Conservation (phyloP, 1,284 basidiomycete species). For the Microbotryum saponariae region DNA sequence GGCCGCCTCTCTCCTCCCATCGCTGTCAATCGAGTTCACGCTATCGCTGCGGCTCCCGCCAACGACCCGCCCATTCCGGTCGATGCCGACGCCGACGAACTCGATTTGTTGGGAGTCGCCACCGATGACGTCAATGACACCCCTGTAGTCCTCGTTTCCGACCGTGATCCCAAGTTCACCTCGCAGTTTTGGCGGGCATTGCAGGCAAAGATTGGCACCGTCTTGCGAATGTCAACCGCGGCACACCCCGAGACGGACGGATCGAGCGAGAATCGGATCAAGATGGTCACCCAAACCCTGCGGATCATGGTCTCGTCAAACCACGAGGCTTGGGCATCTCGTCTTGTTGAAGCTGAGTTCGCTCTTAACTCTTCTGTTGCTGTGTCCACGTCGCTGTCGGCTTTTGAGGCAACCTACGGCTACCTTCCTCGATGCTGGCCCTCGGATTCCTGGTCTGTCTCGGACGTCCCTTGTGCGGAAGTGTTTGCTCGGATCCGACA, state of each 20-base stretch:
- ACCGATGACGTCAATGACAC: too few species aligned
- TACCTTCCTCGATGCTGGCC: slow-evolving; percentile 7
- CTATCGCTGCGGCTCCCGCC: too few species aligned
- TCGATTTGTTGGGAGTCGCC: too few species aligned
- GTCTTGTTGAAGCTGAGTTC: too few species aligned
- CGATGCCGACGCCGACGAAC: too few species aligned
- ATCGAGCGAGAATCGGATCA: too few species aligned
- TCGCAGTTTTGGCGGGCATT: slow-evolving; percentile 46
- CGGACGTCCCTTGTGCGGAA: not conserved
- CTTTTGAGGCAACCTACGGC: slow-evolving; percentile 7
- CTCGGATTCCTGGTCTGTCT: not conserved
- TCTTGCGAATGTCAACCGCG: slow-evolving; percentile 37
- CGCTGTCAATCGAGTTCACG: too few species aligned
- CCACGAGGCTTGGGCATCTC: too few species aligned
- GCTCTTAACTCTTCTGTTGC: slow-evolving; percentile 4
- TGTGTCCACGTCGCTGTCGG: not conserved
- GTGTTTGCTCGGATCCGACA: not conserved
- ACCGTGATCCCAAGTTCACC: slow-evolving; percentile 46
- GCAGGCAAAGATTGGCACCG: slow-evolving; percentile 39
- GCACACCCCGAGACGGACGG: slow-evolving; percentile 36
- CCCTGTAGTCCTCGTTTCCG: slow-evolving; percentile 39
- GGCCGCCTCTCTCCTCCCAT: too few species aligned
- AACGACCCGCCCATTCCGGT: too few species aligned
- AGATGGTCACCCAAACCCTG: too few species aligned
- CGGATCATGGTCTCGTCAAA: too few species aligned